Evolutionary conservation across 75 land plant genomes (phyloP).

Genomic region (Picea glauca): DNA sequence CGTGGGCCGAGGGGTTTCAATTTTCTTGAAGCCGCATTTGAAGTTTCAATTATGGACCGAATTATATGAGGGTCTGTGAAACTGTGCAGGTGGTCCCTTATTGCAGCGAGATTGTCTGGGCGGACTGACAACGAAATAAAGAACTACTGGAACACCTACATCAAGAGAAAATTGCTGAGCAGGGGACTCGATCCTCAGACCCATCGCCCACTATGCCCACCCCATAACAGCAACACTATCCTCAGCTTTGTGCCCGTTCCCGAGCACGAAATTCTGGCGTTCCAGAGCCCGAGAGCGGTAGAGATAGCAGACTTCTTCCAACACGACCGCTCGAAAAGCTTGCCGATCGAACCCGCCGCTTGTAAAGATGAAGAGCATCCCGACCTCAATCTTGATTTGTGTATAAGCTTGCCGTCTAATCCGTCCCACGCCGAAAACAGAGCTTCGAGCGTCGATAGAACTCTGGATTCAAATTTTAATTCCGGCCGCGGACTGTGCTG

Average conservation of each 20-base stretch:
- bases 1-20: not conserved
- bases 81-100: conserved; percentile 15
- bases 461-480: not conserved
- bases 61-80: not conserved
- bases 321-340: not conserved
- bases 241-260: not conserved
- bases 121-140: conserved; percentile 13
- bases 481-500: not conserved
- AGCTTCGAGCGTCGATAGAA: too few species aligned
- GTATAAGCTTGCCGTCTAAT: conserved; percentile 18
- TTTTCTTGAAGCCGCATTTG: not conserved
- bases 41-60: not conserved
- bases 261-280: not conserved
- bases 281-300: too few species aligned
- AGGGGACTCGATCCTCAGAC: conserved; percentile 12
- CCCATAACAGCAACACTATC: not conserved
- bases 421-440: not conserved
- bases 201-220: not conserved
- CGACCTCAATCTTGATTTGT: conserved; percentile 27
- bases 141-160: conserved; percentile 19
- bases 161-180: conserved; percentile 13
- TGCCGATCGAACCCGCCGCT: not conserved
- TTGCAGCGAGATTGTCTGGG: conserved; percentile 13
- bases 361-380: not conserved
- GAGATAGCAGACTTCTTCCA: conserved; percentile 5